Percentiles rank a stretch among this genome's conserved stretches.
Conservation (phyloP, 805 yeast genomes). For the Hanseniaspora vineae region DNA sequence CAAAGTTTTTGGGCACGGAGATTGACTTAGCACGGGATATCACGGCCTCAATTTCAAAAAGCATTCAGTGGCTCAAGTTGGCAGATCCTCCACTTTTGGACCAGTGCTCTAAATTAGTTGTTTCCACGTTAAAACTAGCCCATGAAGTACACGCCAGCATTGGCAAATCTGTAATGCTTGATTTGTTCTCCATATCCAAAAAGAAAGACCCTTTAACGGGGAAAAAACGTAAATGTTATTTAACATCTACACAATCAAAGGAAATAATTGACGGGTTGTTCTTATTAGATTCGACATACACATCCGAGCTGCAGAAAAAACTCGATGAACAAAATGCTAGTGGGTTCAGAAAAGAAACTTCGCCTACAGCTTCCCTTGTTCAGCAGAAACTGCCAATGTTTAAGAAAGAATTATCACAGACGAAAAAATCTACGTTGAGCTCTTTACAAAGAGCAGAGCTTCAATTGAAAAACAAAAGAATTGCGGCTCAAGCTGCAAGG, state of each 20-base stretch:
- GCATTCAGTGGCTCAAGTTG: constrained; percentile 70
- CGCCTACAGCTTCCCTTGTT: neutral
- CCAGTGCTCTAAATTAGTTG: constrained; percentile 61
- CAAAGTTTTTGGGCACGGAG: neutral
- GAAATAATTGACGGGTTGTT: constrained; percentile 2
- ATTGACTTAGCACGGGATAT: constrained; percentile 34
- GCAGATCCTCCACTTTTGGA: constrained; percentile 58
- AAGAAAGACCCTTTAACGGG: constrained; percentile 43
- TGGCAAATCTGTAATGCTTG: constrained; percentile 27
- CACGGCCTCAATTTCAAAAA: constrained; percentile 49
- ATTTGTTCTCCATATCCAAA: constrained; percentile 65
- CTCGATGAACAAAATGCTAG: neutral
- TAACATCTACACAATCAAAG: constrained; percentile 3
- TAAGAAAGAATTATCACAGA: constrained; percentile 53
- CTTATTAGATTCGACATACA: constrained; percentile 2
- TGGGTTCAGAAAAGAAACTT: neutral
- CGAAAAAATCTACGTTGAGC: constrained; percentile 31
- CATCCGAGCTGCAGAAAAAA: constrained; percentile 2
- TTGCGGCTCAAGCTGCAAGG: constrained; percentile 15
- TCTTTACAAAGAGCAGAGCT: constrained; percentile 13
- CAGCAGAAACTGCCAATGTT: constrained; percentile 25
- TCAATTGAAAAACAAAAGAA: constrained; percentile 22
- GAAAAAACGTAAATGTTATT: constrained; percentile 2
- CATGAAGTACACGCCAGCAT: constrained; percentile 32
- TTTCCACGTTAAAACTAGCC: constrained; percentile 54